phyloP scores from a whole-genome alignment of 2,329 filamentous ascomycete genomes.

The Fusarium coffeatum region DNA sequence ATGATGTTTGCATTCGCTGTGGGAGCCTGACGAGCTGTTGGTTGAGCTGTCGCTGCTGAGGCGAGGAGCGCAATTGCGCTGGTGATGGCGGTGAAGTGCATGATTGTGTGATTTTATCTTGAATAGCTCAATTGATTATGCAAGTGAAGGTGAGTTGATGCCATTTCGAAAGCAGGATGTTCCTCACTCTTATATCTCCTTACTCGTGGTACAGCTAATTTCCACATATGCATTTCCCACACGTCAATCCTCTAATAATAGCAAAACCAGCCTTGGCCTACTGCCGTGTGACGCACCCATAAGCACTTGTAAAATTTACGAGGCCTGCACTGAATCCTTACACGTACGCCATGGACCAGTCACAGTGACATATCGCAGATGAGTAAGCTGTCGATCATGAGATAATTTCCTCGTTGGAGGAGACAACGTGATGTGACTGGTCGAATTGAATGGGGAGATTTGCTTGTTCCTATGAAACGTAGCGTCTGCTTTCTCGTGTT shows the following conservation, averaged over 20 bases:
- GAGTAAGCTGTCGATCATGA: slow-evolving; percentile 22
- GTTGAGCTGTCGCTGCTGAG: slow-evolving; percentile 2
- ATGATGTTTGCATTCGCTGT: slow-evolving; percentile 19
- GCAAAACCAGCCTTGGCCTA: neutral
- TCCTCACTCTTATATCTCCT: neutral
- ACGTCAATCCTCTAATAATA: slow-evolving; percentile 25
- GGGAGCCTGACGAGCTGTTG: slow-evolving; percentile 11
- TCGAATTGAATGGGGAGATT: neutral
- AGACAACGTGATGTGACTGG: slow-evolving; percentile 16
- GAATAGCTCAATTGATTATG: neutral
- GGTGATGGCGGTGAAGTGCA: slow-evolving; percentile 24
- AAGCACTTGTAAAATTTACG: slow-evolving; percentile 23
- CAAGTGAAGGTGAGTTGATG: neutral
- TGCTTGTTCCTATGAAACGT: slow-evolving; percentile 11
- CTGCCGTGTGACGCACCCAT: slow-evolving; percentile 23
- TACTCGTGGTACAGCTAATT: neutral
- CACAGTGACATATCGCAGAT: neutral
- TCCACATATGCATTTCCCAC: neutral
- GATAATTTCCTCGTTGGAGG: neutral
- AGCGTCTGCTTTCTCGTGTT: slow-evolving; percentile 16
- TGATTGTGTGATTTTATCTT: neutral
- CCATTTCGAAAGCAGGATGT: neutral
- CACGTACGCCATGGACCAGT: slow-evolving; percentile 14
- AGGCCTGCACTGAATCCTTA: slow-evolving; percentile 2
- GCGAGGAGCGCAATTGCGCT: slow-evolving; percentile 12